Evolutionary conservation across 768 basidiomycete genomes (phyloP).

Genomic region (Termitomyces sp.): DNA sequence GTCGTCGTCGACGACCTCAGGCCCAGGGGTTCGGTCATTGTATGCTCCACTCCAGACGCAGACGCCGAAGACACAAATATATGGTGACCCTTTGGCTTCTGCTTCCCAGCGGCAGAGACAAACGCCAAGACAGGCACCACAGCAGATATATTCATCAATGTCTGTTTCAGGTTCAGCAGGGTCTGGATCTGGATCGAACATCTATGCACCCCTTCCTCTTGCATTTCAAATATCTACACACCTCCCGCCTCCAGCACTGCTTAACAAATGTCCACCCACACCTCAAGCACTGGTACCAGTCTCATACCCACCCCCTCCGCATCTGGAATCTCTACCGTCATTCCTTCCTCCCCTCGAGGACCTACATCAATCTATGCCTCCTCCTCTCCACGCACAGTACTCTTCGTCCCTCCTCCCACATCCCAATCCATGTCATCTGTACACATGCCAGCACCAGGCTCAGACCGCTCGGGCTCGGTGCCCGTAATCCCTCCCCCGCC

Average conservation of each 20-base stretch:
- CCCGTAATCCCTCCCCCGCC: conserved; percentile 1
- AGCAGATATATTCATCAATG: conserved; percentile 9
- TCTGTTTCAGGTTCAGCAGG: conserved; percentile 1
- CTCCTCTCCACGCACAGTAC: neutral
- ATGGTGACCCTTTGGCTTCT: neutral
- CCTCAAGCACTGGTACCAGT: neutral
- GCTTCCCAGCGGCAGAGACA: neutral
- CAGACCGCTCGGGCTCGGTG: neutral
- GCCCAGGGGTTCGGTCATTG: neutral
- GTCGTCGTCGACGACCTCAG: neutral
- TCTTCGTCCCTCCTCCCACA: neutral
- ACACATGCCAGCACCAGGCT: neutral
- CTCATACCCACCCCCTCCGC: neutral
- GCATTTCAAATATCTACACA: neutral
- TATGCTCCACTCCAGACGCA: neutral
- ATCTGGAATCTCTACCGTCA: neutral
- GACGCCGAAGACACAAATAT: conserved; percentile 4
- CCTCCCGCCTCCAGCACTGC: neutral
- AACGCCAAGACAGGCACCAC: conserved; percentile 5
- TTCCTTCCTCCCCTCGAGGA: neutral
- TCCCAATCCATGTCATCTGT: neutral
- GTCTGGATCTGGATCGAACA: neutral
- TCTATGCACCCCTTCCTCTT: neutral
- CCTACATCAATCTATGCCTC: neutral
- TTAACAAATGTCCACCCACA: neutral